phyloP scores from a whole-genome alignment of 768 basidiomycete genomes.

The Botryobasidium botryosum region DNA sequence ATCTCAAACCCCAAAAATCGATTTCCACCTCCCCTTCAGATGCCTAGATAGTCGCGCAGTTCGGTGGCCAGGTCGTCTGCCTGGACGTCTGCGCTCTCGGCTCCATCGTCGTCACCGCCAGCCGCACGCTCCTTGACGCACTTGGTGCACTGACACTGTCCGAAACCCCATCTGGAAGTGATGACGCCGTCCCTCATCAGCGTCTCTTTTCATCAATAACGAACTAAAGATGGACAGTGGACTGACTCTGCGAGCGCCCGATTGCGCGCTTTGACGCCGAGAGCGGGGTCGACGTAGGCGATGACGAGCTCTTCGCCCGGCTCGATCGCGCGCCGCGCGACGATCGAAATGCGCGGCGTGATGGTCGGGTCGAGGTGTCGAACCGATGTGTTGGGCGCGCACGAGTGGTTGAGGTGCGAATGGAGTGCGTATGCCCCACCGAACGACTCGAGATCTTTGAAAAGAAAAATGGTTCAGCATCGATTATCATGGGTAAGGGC shows the following conservation, averaged over 20 bases:
- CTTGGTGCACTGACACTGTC: constrained; percentile 44
- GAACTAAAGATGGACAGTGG: too few relatives aligned
- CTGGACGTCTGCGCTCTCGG: too few relatives aligned
- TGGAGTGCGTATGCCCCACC: constrained; percentile 77
- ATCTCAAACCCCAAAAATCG: too few relatives aligned
- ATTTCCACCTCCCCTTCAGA: too few relatives aligned
- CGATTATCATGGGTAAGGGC: constrained; percentile 8
- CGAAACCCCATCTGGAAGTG: constrained; percentile 50
- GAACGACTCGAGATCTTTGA: constrained; percentile 60
- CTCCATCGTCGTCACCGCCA: neutral
- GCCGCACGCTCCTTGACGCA: constrained; percentile 41
- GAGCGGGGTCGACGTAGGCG: constrained; percentile 56
- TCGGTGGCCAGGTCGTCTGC: too few relatives aligned
- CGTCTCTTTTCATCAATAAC: too few relatives aligned
- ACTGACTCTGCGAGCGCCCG: too few relatives aligned
- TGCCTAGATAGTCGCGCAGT: too few relatives aligned
- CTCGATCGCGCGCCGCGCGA: constrained; percentile 48
- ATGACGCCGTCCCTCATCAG: constrained; percentile 19
- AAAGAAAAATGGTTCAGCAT: neutral
- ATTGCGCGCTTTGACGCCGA: constrained; percentile 12
- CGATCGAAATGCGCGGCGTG: constrained; percentile 55
- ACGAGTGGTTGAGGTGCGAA: constrained; percentile 77
- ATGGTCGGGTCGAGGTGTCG: constrained; percentile 56
- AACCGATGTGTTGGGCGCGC: constrained; percentile 61
- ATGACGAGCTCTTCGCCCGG: constrained; percentile 60